phyloP scores from a whole-genome alignment of 202 grass and related monocot genomes.

The Cymbopogon flexuosus region DNA sequence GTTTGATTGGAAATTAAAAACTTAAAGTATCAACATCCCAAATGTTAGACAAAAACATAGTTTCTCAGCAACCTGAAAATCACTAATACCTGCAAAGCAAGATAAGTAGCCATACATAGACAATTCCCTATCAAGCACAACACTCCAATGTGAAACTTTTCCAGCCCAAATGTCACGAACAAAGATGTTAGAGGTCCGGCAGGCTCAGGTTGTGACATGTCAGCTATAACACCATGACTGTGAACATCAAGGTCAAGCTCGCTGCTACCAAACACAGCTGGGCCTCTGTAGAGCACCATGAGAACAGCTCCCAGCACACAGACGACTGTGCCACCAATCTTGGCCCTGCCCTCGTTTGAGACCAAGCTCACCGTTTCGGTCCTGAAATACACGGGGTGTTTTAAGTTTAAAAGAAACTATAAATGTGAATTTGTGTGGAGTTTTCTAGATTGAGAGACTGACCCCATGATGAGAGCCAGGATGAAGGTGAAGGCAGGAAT shows the following conservation, averaged over 20 bases:
- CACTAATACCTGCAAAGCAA: conserved; percentile 74
- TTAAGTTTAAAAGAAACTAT: background rate
- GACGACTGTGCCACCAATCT: conserved; percentile 66
- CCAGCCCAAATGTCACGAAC: conserved; percentile 45
- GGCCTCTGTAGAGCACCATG: conserved; percentile 80
- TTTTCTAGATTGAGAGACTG: background rate
- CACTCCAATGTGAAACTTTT: conserved; percentile 75
- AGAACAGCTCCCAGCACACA: conserved; percentile 72
- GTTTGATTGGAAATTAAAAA: conserved; percentile 4
- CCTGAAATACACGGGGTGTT: conserved; percentile 24
- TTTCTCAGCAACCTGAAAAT: background rate
- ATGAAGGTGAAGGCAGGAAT: conserved; percentile 90
- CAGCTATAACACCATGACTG: conserved; percentile 40
- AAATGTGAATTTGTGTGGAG: background rate
- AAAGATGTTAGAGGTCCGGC: conserved; percentile 28
- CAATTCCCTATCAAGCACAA: conserved; percentile 92
- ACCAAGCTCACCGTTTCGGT: conserved; percentile 60
- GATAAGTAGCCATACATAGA: conserved; percentile 79
- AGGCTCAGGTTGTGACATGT: conserved; percentile 57
- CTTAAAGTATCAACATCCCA: background rate
- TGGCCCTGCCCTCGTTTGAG: conserved; percentile 54
- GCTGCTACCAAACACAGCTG: conserved; percentile 50
- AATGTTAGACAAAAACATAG: background rate
- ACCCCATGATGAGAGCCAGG: conserved; percentile 66
- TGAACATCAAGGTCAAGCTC: conserved; percentile 42